These are phyloP conservation scores for Tricholoma matsutake DNA, from an alignment of 768 basidiomycete genomes.

Conservation along the genomic window DNA sequence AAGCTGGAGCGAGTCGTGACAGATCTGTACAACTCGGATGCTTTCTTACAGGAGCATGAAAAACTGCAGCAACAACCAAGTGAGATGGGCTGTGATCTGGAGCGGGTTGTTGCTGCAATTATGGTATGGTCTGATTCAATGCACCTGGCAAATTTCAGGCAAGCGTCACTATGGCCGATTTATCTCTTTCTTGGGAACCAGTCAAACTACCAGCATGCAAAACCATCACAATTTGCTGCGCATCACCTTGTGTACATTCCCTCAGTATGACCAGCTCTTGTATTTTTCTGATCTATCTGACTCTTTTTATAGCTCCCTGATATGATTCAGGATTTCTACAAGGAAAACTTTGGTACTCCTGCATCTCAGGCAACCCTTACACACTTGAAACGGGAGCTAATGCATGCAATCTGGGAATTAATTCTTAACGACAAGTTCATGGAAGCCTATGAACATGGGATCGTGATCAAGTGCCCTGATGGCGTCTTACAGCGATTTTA, in stretches of 20 bases:
- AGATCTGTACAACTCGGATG: conserved; percentile 1
- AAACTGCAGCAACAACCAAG: background rate
- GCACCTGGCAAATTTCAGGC: conserved; percentile 26
- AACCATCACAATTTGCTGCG: conserved; percentile 17
- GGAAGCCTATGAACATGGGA: conserved; percentile 22
- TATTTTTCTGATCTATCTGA: background rate
- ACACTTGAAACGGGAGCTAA: conserved; percentile 25
- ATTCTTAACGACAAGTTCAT: conserved; percentile 23
- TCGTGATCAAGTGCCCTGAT: conserved; percentile 21
- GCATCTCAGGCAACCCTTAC: too few relatives aligned
- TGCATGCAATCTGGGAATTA: conserved; percentile 25
- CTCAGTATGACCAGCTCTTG: conserved; percentile 20
- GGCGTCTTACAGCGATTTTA: conserved; percentile 23
- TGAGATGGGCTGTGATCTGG: background rate
- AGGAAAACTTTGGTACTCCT: background rate
- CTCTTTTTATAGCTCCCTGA: conserved; percentile 8
- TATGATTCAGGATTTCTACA: conserved; percentile 8
- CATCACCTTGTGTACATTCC: conserved; percentile 27
- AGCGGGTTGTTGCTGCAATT: background rate
- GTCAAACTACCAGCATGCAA: conserved; percentile 30
- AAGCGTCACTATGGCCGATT: background rate
- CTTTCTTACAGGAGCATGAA: conserved; percentile 1
- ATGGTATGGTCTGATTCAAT: conserved; percentile 22
- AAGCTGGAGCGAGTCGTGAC: background rate
- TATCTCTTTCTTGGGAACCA: conserved; percentile 32